phyloP scores from a whole-genome alignment of 768 basidiomycete genomes.

The Leucocoprinus sp. region DNA sequence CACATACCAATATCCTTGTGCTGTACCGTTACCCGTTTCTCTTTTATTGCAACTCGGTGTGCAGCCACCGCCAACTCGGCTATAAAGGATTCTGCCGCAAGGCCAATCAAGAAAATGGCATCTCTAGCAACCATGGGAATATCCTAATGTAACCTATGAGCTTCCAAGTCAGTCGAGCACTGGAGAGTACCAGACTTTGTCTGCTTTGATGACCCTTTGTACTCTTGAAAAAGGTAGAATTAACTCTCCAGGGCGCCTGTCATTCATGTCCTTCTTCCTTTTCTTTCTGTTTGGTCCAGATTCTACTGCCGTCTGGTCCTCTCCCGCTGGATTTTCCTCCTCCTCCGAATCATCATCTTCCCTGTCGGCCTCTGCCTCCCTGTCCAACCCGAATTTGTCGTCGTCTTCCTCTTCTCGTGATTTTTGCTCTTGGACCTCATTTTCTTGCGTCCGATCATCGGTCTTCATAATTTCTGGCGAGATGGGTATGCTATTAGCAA shows the following conservation, averaged over 20 bases:
- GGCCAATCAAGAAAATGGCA: constrained; percentile 68
- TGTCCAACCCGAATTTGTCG: neutral
- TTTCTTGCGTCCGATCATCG: constrained; percentile 12
- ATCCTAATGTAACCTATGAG: constrained; percentile 37
- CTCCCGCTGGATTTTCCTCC: neutral
- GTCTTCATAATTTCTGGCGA: constrained; percentile 10
- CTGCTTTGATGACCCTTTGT: constrained; percentile 80
- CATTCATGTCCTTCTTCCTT: constrained; percentile 21
- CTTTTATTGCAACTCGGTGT: constrained; percentile 60
- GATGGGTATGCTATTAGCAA: constrained; percentile 4
- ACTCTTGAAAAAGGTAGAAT: constrained; percentile 70
- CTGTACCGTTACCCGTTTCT: constrained; percentile 69
- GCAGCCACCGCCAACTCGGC: constrained; percentile 63
- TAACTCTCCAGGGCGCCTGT: constrained; percentile 52
- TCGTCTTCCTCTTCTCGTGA: constrained; percentile 6
- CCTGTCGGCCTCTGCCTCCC: constrained; percentile 3
- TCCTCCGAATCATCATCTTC: constrained; percentile 10
- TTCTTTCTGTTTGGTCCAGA: constrained; percentile 20
- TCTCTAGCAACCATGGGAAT: constrained; percentile 71
- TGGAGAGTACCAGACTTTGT: constrained; percentile 47
- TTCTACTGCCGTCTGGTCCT: constrained; percentile 7
- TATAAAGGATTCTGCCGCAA: constrained; percentile 87
- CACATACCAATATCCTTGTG: constrained; percentile 70
- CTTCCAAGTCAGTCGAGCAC: neutral
- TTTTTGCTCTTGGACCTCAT: constrained; percentile 1